phyloP scores from a whole-genome alignment of 2,329 filamentous ascomycete genomes.

The Dichotomopilus funicola region DNA sequence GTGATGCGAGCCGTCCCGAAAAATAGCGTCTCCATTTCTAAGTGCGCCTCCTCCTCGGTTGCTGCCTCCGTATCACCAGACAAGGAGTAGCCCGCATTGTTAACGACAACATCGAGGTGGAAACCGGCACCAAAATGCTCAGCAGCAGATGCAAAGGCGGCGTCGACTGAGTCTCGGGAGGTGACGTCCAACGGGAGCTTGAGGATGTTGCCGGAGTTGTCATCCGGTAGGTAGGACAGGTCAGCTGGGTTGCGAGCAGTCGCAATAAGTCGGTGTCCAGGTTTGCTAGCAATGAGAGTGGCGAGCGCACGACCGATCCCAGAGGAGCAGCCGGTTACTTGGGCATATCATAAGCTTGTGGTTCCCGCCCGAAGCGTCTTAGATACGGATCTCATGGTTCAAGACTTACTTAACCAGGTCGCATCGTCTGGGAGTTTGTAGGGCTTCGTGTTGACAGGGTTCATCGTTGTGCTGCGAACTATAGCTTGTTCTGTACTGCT shows the following conservation, averaged over 20 bases:
- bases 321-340: conserved; percentile 37
- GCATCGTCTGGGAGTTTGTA: conserved; percentile 33
- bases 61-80: conserved; percentile 29
- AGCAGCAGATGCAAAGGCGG: conserved; percentile 28
- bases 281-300: conserved; percentile 32
- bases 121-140: conserved; percentile 7
- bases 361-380: too few species aligned
- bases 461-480: conserved; percentile 19
- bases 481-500: too few species aligned
- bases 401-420: conserved; percentile 33
- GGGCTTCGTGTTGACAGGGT: conserved; percentile 27
- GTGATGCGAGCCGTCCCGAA: conserved; percentile 26
- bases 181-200: conserved; percentile 44
- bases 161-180: conserved; percentile 30
- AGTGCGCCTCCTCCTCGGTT: conserved; percentile 22
- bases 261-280: conserved; percentile 37
- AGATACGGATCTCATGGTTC: background rate
- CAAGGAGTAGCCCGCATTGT: conserved; percentile 38
- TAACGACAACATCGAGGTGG: conserved; percentile 16
- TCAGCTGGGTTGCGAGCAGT: conserved; percentile 39
- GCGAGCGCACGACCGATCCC: conserved; percentile 41
- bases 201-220: conserved; percentile 31
- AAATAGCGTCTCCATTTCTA: conserved; percentile 27
- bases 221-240: conserved; percentile 36
- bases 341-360: background rate